A percentile compares a stretch with the other conserved stretches of the same genome.
phyloP scores from a whole-genome alignment of 768 basidiomycete genomes.

The Dendrothele bispora region DNA sequence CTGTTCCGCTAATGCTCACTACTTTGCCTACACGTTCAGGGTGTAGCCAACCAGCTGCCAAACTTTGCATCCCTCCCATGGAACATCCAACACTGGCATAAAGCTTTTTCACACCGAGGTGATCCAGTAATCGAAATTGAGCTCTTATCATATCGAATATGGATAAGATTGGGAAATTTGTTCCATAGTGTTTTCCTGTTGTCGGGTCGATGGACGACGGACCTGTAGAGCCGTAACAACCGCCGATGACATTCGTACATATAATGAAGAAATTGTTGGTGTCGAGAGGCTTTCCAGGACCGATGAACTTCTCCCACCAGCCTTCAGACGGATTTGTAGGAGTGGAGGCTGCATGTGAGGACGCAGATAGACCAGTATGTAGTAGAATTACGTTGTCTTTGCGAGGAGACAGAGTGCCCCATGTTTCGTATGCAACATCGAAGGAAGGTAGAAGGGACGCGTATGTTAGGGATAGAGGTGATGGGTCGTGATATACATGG shows the following conservation, averaged over 20 bases:
- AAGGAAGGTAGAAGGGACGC: slow-evolving; percentile 61
- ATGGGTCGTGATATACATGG: slow-evolving; percentile 59
- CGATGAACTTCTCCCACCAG: slow-evolving; percentile 99
- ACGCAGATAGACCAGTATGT: slow-evolving; percentile 94
- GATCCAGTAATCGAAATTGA: slow-evolving; percentile 84
- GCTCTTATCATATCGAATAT: slow-evolving; percentile 98
- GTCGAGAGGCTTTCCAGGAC: slow-evolving; percentile 91
- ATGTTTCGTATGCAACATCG: slow-evolving; percentile 96
- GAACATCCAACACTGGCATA: slow-evolving; percentile 94
- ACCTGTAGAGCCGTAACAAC: slow-evolving; percentile 97
- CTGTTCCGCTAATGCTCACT: slow-evolving; percentile 93
- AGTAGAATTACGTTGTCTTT: slow-evolving; percentile 91
- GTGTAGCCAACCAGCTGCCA: slow-evolving; percentile 91
- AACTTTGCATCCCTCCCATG: slow-evolving; percentile 98
- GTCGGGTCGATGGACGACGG: slow-evolving; percentile 80
- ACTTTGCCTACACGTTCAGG: slow-evolving; percentile 88
- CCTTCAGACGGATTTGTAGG: slow-evolving; percentile 75
- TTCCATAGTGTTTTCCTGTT: slow-evolving; percentile 77
- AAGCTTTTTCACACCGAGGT: slow-evolving; percentile 78
- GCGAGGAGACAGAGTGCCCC: slow-evolving; percentile 82
- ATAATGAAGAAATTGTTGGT: slow-evolving; percentile 91
- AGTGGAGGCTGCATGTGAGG: slow-evolving; percentile 91
- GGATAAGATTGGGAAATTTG: slow-evolving; percentile 86
- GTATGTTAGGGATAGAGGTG: slow-evolving; percentile 66
- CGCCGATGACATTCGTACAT: slow-evolving; percentile 95